Percentiles rank a stretch among this genome's conserved stretches.
phyloP scores from a whole-genome alignment of 345 rosid species.

The Populus ilicifolia region DNA sequence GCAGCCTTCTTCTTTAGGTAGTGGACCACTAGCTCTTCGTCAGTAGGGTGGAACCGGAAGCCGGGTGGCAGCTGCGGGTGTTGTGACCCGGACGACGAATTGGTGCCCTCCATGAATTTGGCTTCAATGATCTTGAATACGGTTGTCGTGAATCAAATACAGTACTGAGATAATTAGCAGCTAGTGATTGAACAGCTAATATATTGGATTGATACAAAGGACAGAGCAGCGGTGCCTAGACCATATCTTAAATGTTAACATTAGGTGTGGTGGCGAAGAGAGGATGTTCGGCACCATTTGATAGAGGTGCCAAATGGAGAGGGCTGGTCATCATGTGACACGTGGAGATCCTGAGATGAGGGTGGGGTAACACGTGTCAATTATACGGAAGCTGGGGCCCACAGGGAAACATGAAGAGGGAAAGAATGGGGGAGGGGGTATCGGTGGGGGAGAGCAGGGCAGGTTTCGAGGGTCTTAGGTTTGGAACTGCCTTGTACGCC shows the following conservation, averaged over 20 bases:
- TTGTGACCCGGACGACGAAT: slow-evolving; percentile 59
- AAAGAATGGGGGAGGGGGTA: background rate
- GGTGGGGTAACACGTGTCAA: background rate
- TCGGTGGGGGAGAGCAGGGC: background rate
- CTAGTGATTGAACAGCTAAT: background rate
- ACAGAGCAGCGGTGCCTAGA: background rate
- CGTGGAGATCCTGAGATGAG: background rate
- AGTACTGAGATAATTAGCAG: background rate
- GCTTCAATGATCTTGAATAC: background rate
- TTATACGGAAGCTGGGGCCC: background rate
- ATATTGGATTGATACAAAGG: background rate
- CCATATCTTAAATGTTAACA: background rate
- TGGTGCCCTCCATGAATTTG: slow-evolving; percentile 65
- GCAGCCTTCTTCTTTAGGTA: slow-evolving; percentile 80
- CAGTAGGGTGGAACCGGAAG: slow-evolving; percentile 95
- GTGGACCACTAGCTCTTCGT: slow-evolving; percentile 92
- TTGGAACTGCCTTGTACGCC: slow-evolving; percentile 21
- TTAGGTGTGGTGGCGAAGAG: background rate
- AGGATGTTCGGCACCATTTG: slow-evolving; percentile 1
- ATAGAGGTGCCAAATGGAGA: slow-evolving; percentile 1
- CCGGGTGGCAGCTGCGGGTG: slow-evolving; percentile 94
- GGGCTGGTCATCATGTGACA: background rate
- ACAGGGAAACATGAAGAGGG: background rate
- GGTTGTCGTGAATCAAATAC: background rate
- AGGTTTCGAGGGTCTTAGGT: slow-evolving; percentile 21